Conservation (phyloP, 441 rosid species). For the Cnidoscolus chayamansa region DNA sequence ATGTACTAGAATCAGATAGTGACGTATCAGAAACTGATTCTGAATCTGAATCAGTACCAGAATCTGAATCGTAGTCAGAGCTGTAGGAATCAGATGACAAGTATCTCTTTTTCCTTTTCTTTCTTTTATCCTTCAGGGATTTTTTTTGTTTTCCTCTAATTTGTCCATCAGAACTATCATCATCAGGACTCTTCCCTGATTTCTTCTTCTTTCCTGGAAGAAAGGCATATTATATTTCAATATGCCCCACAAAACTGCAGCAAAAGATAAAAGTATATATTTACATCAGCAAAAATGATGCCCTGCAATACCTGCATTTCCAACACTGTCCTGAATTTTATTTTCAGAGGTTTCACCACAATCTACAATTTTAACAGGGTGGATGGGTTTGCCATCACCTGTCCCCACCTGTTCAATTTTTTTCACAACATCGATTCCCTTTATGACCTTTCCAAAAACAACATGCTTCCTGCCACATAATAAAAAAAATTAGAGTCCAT, state of each 20-base stretch:
- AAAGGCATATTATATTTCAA: slow-evolving; percentile 10
- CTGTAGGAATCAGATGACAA: slow-evolving; percentile 76
- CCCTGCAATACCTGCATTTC: slow-evolving; percentile 48
- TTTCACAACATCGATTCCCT: slow-evolving; percentile 78
- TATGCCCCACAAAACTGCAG: background rate
- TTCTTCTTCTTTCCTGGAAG: slow-evolving; percentile 59
- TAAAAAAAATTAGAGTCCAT: slow-evolving; percentile 22
- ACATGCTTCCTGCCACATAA: slow-evolving; percentile 79
- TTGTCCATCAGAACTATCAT: slow-evolving; percentile 51
- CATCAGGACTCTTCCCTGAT: slow-evolving; percentile 47
- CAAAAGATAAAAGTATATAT: slow-evolving; percentile 15
- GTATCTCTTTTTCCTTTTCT: slow-evolving; percentile 68
- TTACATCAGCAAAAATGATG: background rate
- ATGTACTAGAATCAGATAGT: slow-evolving; percentile 58
- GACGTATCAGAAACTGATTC: slow-evolving; percentile 51
- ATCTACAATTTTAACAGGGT: slow-evolving; percentile 62
- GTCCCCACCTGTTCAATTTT: slow-evolving; percentile 79
- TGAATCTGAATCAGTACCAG: slow-evolving; percentile 42
- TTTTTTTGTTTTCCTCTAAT: slow-evolving; percentile 45
- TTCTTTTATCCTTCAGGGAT: slow-evolving; percentile 48
- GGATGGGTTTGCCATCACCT: slow-evolving; percentile 56
- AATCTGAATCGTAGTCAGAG: slow-evolving; percentile 54
- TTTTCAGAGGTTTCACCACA: slow-evolving; percentile 65
- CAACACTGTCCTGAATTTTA: slow-evolving; percentile 44
- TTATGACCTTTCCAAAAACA: slow-evolving; percentile 82